Base-by-base conservation (phyloP, 1,139 yeast genomes). In the Groenewaldozyma auringiensis region DNA sequence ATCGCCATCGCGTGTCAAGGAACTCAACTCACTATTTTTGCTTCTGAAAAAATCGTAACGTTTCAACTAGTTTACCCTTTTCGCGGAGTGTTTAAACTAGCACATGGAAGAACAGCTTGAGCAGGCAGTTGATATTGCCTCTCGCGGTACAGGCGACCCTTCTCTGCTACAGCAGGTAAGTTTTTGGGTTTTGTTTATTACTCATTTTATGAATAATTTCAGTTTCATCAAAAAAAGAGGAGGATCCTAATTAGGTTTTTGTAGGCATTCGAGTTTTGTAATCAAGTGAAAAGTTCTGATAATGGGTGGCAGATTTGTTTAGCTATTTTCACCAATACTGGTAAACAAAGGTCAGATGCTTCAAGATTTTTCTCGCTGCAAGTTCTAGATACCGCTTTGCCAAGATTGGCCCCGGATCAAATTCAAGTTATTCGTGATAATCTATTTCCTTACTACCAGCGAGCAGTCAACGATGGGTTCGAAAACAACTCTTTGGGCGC, bases 51-150 rank as follows among this genome's bases (percentile, higher is more conserved):
- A 25, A 25, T 25, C 6, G n/a, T n/a, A n/a, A n/a, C n/a, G n/a
- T n/a, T n/a, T n/a, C n/a, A n/a, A n/a, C n/a, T n/a, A n/a, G n/a
- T n/a, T n/a, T n/a, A n/a, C n/a, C n/a, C n/a, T n/a, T n/a, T n/a
- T n/a, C n/a, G n/a, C n/a, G n/a, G n/a, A n/a, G n/a, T n/a, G n/a
- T 32, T 6, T 13, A 32, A 32, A 32, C 42, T 27, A 21, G 9
- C 33, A 44, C 42, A 85, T 86, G 94, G 88, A 85, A 57, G 77
- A 78, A 57, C 95, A 88, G 71, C 84, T 92, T 61, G 89, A 79
- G 65, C 95, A 88, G 70, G 98, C 96, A 42, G 95, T 92, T 46
- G 83, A 80, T 55, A 81, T 89, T 53, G 97, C 96, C 34, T 78
- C 87, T 52, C 80, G 82, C 61, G 85, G 86, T 41, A 71, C 82